A percentile compares a stretch with the other conserved stretches of the same genome.
These are phyloP conservation scores for Sophora flavescens DNA, from an alignment of 306 rosid species.

Conservation along the genomic window DNA sequence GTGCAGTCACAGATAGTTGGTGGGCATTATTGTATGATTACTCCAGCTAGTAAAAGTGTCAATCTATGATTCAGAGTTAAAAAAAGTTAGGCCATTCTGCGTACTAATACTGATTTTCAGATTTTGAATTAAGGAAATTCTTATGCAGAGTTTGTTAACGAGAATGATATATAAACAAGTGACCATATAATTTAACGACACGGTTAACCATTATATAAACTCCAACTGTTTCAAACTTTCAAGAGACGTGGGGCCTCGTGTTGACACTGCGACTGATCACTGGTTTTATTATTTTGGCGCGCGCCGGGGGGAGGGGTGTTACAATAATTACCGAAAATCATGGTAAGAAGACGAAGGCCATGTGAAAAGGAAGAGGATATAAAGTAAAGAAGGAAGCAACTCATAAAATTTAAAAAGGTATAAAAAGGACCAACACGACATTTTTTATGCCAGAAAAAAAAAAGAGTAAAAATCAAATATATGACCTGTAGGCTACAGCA, in stretches of 20 bases:
- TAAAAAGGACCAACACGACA: constrained; percentile 25
- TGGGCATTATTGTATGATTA: neutral
- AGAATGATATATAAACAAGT: neutral
- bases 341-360: constrained; percentile 37
- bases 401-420: neutral
- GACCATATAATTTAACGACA: too few relatives aligned
- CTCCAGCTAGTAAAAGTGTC: neutral
- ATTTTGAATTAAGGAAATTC: constrained; percentile 35
- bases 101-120: neutral
- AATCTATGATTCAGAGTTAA: too few relatives aligned
- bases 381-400: constrained; percentile 40
- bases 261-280: too few relatives aligned
- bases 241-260: too few relatives aligned
- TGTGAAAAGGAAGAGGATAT: constrained; percentile 50
- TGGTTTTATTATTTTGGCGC: too few relatives aligned
- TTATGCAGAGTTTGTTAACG: constrained; percentile 37
- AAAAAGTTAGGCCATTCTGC: too few relatives aligned
- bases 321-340: constrained; percentile 40
- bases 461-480: neutral
- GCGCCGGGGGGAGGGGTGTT: too few relatives aligned
- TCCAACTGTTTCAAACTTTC: too few relatives aligned
- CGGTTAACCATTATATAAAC: too few relatives aligned
- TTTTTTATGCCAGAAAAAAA: neutral
- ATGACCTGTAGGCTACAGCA: neutral
- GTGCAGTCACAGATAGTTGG: neutral